Percentiles rank a stretch among this genome's conserved stretches.
These are phyloP conservation scores for Suillus paluster DNA, from an alignment of 768 basidiomycete genomes.

Conservation along the genomic window DNA sequence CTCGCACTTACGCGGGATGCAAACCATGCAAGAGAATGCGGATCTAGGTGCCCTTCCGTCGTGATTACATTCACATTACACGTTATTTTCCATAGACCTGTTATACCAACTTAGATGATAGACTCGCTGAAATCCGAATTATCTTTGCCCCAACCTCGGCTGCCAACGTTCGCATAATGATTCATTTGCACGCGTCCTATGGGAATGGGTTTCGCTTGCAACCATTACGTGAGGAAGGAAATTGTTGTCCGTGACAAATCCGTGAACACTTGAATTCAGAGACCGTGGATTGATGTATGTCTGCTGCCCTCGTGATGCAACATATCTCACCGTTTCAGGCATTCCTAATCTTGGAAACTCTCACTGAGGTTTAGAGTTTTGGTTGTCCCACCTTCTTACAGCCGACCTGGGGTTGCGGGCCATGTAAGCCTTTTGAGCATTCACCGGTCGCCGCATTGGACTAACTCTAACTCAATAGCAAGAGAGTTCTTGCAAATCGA, in stretches of 20 bases:
- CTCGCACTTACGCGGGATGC: neutral
- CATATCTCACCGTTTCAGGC: neutral
- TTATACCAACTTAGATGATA: slow-evolving; percentile 1
- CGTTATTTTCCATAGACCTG: neutral
- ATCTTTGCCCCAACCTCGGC: neutral
- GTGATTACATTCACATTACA: neutral
- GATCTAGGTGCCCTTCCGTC: neutral
- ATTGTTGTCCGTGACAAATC: neutral
- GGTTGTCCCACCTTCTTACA: neutral
- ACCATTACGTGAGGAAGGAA: neutral
- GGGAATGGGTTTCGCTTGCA: neutral
- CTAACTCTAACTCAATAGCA: neutral
- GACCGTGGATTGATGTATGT: neutral
- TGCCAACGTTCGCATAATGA: no score
- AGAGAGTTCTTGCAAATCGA: neutral
- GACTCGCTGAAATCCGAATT: neutral
- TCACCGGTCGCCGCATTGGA: neutral
- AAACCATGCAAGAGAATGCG: neutral
- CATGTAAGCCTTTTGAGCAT: neutral
- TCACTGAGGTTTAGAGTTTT: neutral
- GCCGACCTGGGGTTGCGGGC: neutral
- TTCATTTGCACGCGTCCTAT: neutral
- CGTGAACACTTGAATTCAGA: neutral
- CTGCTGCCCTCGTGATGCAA: neutral
- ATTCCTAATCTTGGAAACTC: neutral